A percentile compares a stretch with the other conserved stretches of the same genome.
phyloP scores from a whole-genome alignment of 2,329 filamentous ascomycete species.

The Paracoccidioides lutzii region DNA sequence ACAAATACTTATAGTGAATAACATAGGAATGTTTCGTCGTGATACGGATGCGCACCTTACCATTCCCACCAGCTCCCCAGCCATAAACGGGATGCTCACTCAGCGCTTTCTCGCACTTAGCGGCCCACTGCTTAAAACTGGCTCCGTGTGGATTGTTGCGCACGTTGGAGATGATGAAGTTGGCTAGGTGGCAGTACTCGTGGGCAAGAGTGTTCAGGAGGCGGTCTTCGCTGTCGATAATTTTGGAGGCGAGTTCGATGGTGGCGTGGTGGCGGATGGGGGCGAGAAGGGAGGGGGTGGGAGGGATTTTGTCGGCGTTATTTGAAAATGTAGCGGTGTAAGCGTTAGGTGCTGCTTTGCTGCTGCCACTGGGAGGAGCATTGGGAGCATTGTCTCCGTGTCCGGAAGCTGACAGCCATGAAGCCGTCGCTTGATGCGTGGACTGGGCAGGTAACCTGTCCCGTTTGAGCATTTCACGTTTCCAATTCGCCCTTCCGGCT shows the following conservation, averaged over 20 bases:
- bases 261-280: conserved; percentile 46
- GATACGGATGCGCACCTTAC: conserved; percentile 25
- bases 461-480: conserved; percentile 34
- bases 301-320: not conserved
- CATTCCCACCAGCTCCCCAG: conserved; percentile 49
- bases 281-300: conserved; percentile 9
- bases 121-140: conserved; percentile 64
- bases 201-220: conserved; percentile 88
- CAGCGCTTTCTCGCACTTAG: conserved; percentile 26
- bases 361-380: not conserved
- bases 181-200: conserved; percentile 89
- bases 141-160: conserved; percentile 67
- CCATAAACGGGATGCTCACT: conserved; percentile 40
- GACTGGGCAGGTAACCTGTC: not conserved
- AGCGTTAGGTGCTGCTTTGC: not conserved
- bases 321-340: not conserved
- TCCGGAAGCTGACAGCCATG: not conserved
- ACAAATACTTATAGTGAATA: conserved; percentile 86
- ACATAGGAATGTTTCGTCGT: conserved; percentile 83
- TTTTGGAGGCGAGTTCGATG: conserved; percentile 81
- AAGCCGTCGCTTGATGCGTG: not conserved
- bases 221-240: conserved; percentile 64
- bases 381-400: not conserved
- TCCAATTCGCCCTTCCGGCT: conserved; percentile 58
- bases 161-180: conserved; percentile 72